These are phyloP conservation scores for Alternaria brassicae DNA, from an alignment of 2,329 filamentous ascomycete genomes.

Conservation along the genomic window DNA sequence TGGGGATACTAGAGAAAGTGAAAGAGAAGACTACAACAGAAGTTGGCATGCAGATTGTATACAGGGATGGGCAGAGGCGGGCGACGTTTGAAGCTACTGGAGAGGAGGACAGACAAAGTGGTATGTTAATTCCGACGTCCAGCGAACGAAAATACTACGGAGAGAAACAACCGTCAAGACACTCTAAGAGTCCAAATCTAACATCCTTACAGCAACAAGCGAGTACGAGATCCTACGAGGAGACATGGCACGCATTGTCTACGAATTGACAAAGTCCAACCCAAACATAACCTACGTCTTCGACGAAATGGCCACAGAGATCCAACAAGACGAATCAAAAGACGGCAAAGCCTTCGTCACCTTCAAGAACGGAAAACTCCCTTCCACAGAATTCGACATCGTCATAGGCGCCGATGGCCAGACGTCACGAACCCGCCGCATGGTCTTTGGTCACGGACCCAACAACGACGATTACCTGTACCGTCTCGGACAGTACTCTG, in stretches of 20 bases:
- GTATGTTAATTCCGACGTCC: not conserved
- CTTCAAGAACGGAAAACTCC: constrained; percentile 45
- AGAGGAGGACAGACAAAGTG: not conserved
- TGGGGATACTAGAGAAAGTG: constrained; percentile 58
- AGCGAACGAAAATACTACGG: not conserved
- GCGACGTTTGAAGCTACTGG: constrained; percentile 45
- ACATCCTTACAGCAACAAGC: constrained; percentile 51
- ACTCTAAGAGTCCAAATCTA: not conserved
- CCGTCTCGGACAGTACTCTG: constrained; percentile 38
- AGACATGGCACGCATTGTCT: constrained; percentile 61
- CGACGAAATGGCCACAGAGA: constrained; percentile 35
- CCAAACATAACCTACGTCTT: constrained; percentile 46
- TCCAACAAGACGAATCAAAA: constrained; percentile 19
- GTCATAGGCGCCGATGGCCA: constrained; percentile 45
- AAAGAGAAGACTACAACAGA: constrained; percentile 55
- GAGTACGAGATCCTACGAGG: constrained; percentile 69
- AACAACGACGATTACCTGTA: constrained; percentile 26
- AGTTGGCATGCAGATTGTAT: constrained; percentile 55
- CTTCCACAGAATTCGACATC: constrained; percentile 29
- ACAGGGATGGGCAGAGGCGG: constrained; percentile 28
- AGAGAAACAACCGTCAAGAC: not conserved
- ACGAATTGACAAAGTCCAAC: constrained; percentile 49
- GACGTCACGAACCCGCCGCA: constrained; percentile 36
- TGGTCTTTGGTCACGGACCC: constrained; percentile 29
- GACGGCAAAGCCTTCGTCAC: constrained; percentile 47